phyloP scores from a whole-genome alignment of 306 rosid genomes.

The Lathyrus aphaca region DNA sequence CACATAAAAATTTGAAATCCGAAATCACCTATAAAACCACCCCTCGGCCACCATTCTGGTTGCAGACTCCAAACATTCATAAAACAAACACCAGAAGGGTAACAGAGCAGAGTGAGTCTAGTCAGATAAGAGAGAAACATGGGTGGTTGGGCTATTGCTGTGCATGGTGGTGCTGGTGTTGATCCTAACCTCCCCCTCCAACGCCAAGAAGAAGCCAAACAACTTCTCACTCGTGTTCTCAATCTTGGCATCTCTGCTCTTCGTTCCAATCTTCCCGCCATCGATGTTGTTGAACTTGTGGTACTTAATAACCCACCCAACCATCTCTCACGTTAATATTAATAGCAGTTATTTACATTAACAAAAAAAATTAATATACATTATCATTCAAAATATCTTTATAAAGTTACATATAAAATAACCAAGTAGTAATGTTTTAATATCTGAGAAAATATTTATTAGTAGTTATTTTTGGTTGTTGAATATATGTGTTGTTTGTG shows the following conservation, averaged over 20 bases:
- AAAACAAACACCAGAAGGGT: background rate
- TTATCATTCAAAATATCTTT: background rate
- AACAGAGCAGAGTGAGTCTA: background rate
- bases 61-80: constrained; percentile 9
- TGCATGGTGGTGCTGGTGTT: constrained; percentile 96
- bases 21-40: constrained; percentile 37
- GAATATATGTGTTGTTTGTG: background rate
- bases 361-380: background rate
- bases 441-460: background rate
- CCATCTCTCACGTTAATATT: too few relatives aligned
- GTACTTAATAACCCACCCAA: constrained; percentile 38
- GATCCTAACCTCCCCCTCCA: constrained; percentile 83
- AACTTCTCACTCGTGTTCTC: constrained; percentile 82
- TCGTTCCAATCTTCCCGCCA: constrained; percentile 64
- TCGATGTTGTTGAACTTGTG: constrained; percentile 91
- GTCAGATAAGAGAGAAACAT: constrained; percentile 16
- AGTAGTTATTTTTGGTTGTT: background rate
- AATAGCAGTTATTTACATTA: too few relatives aligned
- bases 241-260: constrained; percentile 83
- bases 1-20: constrained; percentile 36
- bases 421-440: too few relatives aligned
- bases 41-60: fast-evolving
- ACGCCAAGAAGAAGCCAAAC: constrained; percentile 84
- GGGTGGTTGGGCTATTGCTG: constrained; percentile 90
- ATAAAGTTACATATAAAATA: background rate